Evolutionary conservation across 148 eudicot species (phyloP).

Genomic region (Cornus suecica): DNA sequence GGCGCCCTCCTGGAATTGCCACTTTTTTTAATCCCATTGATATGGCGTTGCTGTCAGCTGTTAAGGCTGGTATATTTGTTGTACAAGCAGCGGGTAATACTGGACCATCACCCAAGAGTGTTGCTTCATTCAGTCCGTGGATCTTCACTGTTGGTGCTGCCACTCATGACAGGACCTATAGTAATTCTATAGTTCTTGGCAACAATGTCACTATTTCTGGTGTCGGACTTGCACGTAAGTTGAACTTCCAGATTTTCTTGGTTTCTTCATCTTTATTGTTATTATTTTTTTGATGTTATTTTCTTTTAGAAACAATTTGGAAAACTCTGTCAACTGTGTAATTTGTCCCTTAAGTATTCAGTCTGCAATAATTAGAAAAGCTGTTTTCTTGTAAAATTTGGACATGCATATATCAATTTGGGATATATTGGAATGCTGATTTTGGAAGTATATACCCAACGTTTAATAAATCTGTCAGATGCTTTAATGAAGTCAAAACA

Average conservation of each 20-base stretch:
- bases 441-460: too few relatives aligned
- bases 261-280: background rate
- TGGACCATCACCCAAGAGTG: slow-evolving; percentile 92
- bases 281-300: too few relatives aligned
- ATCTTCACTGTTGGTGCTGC: slow-evolving; percentile 98
- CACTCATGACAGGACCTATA: slow-evolving; percentile 83
- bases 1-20: slow-evolving; percentile 99
- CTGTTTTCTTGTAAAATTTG: too few relatives aligned
- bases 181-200: slow-evolving; percentile 79
- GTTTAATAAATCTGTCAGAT: too few relatives aligned
- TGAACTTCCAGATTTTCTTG: background rate
- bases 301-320: too few relatives aligned
- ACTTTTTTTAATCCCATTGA: slow-evolving; percentile 97
- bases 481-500: too few relatives aligned
- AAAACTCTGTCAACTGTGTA: too few relatives aligned
- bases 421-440: too few relatives aligned
- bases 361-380: too few relatives aligned
- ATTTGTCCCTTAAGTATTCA: too few relatives aligned
- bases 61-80: slow-evolving; percentile 84
- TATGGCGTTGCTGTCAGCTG: slow-evolving; percentile 90
- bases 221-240: slow-evolving; percentile 97
- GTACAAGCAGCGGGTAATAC: slow-evolving; percentile 99
- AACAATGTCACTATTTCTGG: slow-evolving; percentile 74
- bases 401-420: too few relatives aligned
- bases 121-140: slow-evolving; percentile 98